These are phyloP conservation scores for Proteromonas lacertae DNA, from an alignment of 352 stramenopile species.

Conservation along the genomic window DNA sequence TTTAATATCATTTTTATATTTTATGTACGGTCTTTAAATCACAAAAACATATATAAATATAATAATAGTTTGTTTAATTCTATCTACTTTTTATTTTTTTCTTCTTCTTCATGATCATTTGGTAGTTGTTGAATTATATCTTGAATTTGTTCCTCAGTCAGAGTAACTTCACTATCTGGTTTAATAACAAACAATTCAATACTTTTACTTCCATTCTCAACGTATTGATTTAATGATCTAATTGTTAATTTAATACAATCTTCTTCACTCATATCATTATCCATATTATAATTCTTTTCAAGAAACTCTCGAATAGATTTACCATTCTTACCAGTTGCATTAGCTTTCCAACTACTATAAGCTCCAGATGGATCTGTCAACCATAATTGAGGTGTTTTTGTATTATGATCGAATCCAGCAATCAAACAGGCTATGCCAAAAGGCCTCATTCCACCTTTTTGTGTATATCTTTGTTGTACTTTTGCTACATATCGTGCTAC, in stretches of 20 bases:
- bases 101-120: no score
- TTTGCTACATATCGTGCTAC: slow-evolving; percentile 75
- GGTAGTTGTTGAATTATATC: no score
- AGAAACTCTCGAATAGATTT: slow-evolving; percentile 91
- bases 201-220: slow-evolving; percentile 87
- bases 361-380: slow-evolving; percentile 89
- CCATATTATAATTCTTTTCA: slow-evolving; percentile 80
- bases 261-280: slow-evolving; percentile 52
- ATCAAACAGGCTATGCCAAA: slow-evolving; percentile 94
- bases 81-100: no score
- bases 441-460: slow-evolving; percentile 78
- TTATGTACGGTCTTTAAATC: no score
- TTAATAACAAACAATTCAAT: slow-evolving; percentile 81
- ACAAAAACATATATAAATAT: no score
- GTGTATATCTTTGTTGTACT: slow-evolving; percentile 88
- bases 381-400: slow-evolving; percentile 70
- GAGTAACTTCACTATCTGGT: no score
- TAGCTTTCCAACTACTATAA: slow-evolving; percentile 86
- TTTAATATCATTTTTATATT: no score
- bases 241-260: slow-evolving; percentile 56
- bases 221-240: slow-evolving; percentile 78
- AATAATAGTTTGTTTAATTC: no score
- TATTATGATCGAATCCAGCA: slow-evolving; percentile 54
- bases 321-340: slow-evolving; percentile 78
- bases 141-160: neutral